These are phyloP conservation scores for Fabrea salina DNA, from an alignment of 169 alveolate species.

Conservation along the genomic window DNA sequence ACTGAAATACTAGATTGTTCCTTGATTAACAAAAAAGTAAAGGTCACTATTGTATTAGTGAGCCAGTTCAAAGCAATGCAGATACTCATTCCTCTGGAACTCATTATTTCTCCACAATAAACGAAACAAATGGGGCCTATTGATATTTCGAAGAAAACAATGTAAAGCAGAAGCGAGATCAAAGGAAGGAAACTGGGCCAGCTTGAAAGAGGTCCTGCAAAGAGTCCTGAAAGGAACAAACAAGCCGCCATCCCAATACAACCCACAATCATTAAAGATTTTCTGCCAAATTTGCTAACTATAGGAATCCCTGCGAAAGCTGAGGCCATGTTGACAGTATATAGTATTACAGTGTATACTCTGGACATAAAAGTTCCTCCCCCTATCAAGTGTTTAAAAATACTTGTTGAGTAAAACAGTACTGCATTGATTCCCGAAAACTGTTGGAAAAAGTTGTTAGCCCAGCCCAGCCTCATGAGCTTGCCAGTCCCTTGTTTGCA, in stretches of 20 bases:
- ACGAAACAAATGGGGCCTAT: constrained; percentile 58
- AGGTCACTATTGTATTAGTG: constrained; percentile 14
- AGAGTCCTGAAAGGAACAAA: constrained; percentile 4
- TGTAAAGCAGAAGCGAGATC: constrained; percentile 25
- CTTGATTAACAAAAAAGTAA: constrained; percentile 26
- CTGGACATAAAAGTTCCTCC: too few relatives aligned
- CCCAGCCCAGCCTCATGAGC: background rate
- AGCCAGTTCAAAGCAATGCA: constrained; percentile 48
- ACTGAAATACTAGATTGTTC: constrained; percentile 13
- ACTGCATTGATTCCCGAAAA: background rate
- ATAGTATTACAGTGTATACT: too few relatives aligned
- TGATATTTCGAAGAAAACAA: constrained; percentile 47
- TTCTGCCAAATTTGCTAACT: constrained; percentile 44
- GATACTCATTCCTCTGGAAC: constrained; percentile 41
- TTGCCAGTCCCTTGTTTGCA: background rate
- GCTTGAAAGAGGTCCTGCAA: background rate
- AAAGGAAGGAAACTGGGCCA: constrained; percentile 31
- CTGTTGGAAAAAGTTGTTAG: background rate
- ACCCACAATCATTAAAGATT: constrained; percentile 32
- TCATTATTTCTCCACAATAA: constrained; percentile 46
- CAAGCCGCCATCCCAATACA: constrained; percentile 35
- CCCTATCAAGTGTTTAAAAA: constrained; percentile 2
- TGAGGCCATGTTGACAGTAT: constrained; percentile 39
- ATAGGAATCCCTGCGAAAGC: constrained; percentile 22
- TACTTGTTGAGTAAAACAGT: background rate